These are phyloP conservation scores for Aeminium ludgeri DNA, from an alignment of 495 filamentous ascomycete species.

Conservation along the genomic window DNA sequence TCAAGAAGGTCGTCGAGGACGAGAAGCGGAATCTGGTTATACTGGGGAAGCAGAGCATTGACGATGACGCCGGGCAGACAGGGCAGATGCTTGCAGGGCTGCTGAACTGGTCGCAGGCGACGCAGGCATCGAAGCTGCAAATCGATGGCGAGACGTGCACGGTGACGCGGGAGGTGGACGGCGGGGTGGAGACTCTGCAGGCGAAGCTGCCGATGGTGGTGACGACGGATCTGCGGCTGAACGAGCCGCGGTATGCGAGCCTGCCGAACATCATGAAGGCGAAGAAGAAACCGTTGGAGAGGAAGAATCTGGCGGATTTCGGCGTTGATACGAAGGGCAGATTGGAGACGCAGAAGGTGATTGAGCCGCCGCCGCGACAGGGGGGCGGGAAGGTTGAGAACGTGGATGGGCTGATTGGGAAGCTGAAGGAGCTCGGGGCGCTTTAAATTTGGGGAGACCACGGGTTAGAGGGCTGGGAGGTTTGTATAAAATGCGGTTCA, in stretches of 20 bases:
- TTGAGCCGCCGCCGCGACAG: slow-evolving; percentile 74
- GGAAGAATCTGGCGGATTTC: slow-evolving; percentile 68
- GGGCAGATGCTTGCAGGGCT: slow-evolving; percentile 95
- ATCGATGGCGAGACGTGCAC: slow-evolving; percentile 43
- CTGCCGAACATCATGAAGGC: slow-evolving; percentile 99
- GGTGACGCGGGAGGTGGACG: slow-evolving; percentile 86
- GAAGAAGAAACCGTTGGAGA: slow-evolving; percentile 96
- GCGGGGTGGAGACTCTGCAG: slow-evolving; percentile 76
- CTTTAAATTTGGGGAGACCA: slow-evolving; percentile 25
- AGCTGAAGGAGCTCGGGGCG: slow-evolving; percentile 90
- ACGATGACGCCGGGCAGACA: slow-evolving; percentile 90
- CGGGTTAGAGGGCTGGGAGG: neutral
- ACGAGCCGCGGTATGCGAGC: slow-evolving; percentile 87
- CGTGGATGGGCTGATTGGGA: slow-evolving; percentile 80
- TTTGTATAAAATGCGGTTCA: neutral
- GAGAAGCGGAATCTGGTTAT: slow-evolving; percentile 84
- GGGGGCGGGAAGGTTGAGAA: slow-evolving; percentile 94
- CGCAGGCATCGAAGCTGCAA: slow-evolving; percentile 69
- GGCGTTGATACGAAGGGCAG: slow-evolving; percentile 55
- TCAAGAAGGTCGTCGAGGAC: slow-evolving; percentile 55
- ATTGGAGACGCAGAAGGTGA: slow-evolving; percentile 67
- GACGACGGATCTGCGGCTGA: slow-evolving; percentile 86
- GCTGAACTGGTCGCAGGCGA: slow-evolving; percentile 84
- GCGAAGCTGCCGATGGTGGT: slow-evolving; percentile 77
- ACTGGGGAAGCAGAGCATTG: slow-evolving; percentile 92